Base-by-base conservation (phyloP, 208 protist genomes). In the Leishmania lainsoni region DNA sequence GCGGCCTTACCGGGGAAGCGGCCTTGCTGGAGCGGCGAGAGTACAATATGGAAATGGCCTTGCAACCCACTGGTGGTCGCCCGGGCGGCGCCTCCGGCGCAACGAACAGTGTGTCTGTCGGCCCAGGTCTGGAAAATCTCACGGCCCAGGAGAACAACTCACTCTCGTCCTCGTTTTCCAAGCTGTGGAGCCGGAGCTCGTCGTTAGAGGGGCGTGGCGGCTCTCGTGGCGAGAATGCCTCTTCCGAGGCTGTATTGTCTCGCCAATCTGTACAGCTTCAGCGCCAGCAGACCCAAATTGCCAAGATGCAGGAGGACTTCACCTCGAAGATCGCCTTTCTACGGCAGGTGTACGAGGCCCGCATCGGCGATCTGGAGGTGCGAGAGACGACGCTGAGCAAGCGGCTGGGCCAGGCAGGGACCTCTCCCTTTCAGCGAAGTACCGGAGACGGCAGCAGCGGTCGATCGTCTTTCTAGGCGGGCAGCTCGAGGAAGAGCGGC, bases 301-400 rank as follows among this genome's bases (percentile, higher is more conserved):
- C 91, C 8, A 92, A 87, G 73, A 87, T 96, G 69, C 90, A 91
- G 69, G 90, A 94, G 32, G 96, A 98, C 75, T 98, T 97, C 78
- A 86, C 92, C 32, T 89, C 92, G n/a, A 96, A 96, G 79, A 83
- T 97, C 32, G 90, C 86, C 17, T 97, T 98, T 56, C 79, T 98
- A 56, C 89, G 96, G 0, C 93, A 98, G 80, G 91, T 97, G 10
- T 98, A 98, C 90, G 96, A 98, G 87, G 92, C 93, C 16, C 91
- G 96, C 75, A 98, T 98, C 75, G 79, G 90, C 22, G 94, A 97
- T 71, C 73, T 98, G 52, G 96, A 98, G 83, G 81, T 93, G 65
- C 95, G 95, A 76, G 94, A 97, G 81, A 84, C 90, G 39, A 87
- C 86, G 12, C 65, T 88, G 9, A 86, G 85, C 48, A 85, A 78